Conservation (phyloP, 306 rosid genomes). For the Gillenia trifoliata region DNA sequence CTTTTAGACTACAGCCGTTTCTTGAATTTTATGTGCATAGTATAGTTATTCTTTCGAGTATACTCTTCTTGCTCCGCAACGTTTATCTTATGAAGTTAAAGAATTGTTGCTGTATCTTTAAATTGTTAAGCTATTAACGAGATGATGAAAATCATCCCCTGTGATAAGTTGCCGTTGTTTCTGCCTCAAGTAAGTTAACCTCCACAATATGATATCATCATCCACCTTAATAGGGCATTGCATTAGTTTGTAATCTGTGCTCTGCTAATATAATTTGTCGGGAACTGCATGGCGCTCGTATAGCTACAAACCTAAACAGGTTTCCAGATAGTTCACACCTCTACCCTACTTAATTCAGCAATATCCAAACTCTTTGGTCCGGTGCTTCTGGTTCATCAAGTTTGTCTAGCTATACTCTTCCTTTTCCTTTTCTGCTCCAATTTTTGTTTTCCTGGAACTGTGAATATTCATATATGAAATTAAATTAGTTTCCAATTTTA, state of each 20-base stretch:
- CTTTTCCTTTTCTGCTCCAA: not conserved
- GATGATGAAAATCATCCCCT: not conserved
- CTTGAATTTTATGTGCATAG: not conserved
- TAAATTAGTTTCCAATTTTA: constrained; percentile 11
- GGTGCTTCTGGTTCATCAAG: not conserved
- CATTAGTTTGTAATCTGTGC: not conserved
- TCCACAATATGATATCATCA: not conserved
- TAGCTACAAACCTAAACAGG: not conserved
- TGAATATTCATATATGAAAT: constrained; percentile 3
- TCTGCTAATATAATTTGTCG: not conserved
- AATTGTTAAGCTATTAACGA: not conserved
- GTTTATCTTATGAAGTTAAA: not conserved
- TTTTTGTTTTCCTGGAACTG: not conserved
- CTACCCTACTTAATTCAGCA: not conserved
- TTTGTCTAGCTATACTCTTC: not conserved
- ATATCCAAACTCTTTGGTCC: not conserved
- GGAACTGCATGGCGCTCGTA: not conserved
- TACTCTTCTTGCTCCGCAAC: not conserved
- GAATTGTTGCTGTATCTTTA: not conserved
- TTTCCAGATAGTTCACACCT: not conserved
- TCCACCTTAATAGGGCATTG: not conserved
- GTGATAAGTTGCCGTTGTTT: not conserved
- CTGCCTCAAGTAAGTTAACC: not conserved
- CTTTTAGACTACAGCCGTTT: not conserved
- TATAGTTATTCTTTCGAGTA: not conserved